Percentiles rank a stretch among this genome's conserved stretches.
Evolutionary conservation across 257 asterid species (phyloP).

Genomic region (Lycium ferocissimum): DNA sequence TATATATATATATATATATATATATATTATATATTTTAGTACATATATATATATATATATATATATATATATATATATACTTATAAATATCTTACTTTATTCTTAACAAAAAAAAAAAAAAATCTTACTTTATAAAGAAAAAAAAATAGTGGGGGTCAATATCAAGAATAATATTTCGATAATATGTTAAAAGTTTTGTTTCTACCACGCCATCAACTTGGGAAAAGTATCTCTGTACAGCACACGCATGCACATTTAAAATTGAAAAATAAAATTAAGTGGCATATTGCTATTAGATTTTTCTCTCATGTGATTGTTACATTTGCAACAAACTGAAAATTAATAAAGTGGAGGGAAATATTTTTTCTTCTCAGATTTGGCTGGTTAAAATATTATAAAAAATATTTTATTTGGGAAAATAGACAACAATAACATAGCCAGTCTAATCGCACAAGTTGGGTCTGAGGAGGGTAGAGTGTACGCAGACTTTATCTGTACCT

Average conservation of each 20-base stretch:
- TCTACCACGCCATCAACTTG: neutral
- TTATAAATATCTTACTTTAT: neutral
- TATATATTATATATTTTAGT: no score
- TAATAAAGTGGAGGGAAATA: neutral
- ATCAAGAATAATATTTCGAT: constrained; percentile 6
- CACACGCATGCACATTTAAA: neutral
- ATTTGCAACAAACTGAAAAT: neutral
- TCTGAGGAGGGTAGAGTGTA: no score
- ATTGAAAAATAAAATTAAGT: neutral
- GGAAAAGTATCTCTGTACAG: neutral
- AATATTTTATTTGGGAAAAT: neutral
- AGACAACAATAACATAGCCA: no score
- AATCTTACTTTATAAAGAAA: neutral
- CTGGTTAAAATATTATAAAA: neutral
- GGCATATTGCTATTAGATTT: neutral
- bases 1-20: neutral
- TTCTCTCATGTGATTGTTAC: neutral
- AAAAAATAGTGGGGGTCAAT: neutral
- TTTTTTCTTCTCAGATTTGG: neutral
- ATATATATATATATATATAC: neutral
- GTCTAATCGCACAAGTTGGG: no score
- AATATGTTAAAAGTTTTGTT: neutral
- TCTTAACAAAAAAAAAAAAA: neutral
- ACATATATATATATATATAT: neutral
- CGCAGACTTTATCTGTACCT: no score